Evolutionary conservation across 2,329 filamentous ascomycete genomes (phyloP), one percentile per base, ranked within the genome.

Genomic region (Xylariomycetidae sp.): DNA sequence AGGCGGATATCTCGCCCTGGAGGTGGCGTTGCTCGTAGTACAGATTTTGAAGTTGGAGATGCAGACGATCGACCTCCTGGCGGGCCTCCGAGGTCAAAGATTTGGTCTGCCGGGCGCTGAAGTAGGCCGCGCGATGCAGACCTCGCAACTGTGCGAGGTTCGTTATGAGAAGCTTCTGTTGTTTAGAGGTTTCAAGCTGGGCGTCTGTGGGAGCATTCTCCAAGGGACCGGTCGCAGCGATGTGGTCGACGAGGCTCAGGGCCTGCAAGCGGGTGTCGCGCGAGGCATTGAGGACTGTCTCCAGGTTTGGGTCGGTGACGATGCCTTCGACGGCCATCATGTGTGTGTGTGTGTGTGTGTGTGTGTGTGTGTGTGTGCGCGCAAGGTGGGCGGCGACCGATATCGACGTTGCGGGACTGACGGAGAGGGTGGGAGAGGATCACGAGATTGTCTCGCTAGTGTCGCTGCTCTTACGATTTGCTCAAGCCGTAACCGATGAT

Each of bases 1-100:
- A 96, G 7, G 85, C 87, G 1, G 76, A 69, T 40, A 98, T 96
- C 62, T 98, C 92, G 30, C 85, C 85, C 44, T 85, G 79, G 34
- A 98, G 66, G 59, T 95, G 88, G 34, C 86, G 73, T 64, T 96
- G 89, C 60, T 98, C 90, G 55, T 98, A 98, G 59, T 92, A 93
- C 6, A 98, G 67, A 54, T 98, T 98, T 61, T 96, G 90, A 35
- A 98, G 71, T 54, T 94, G 85, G 23, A 98, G 71, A 56, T 96
- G 89, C 40, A 98, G 70, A 31, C 82, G 78, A 57, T 98, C 92
- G 44, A 96, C 87, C 61, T 95, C 87, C 50, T 90, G 85, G 30
- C 89, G 79, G 30, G 84, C 85, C 58, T 95, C 87, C 19, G 86
- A 83, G 1, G 92, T 96, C 48, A 78, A 70, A 33, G 83, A 71